Percentiles rank a stretch among this genome's conserved stretches.
phyloP scores from a whole-genome alignment of 2,329 filamentous ascomycete genomes.

The Aureobasidium sp. region DNA sequence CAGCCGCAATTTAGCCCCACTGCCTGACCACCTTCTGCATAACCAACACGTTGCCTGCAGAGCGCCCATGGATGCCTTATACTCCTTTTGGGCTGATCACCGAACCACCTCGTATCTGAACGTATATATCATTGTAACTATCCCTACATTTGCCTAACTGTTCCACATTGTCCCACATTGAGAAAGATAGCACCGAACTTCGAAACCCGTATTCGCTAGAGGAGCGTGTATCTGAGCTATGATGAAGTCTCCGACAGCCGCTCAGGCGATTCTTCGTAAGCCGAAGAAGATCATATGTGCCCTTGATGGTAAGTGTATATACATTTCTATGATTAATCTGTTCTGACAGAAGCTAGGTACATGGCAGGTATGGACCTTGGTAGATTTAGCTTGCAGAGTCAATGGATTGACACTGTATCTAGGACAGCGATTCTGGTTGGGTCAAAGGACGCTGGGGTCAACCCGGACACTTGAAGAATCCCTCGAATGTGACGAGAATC shows the following conservation, averaged over 20 bases:
- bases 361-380: constrained; percentile 23
- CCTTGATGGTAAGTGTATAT: constrained; percentile 6
- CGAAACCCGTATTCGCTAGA: too few species aligned
- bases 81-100: not conserved
- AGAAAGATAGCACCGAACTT: too few species aligned
- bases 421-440: constrained; percentile 31
- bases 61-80: constrained; percentile 1
- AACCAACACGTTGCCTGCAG: constrained; percentile 11
- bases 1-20: constrained; percentile 10
- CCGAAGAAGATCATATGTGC: constrained; percentile 14
- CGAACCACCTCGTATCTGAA: not conserved
- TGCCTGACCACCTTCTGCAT: constrained; percentile 4
- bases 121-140: not conserved
- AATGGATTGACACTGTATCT: not conserved
- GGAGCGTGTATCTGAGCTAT: not conserved
- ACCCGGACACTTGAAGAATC: constrained; percentile 27
- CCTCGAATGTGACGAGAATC: constrained; percentile 32
- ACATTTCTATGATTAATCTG: not conserved
- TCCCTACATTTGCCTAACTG: not conserved
- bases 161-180: not conserved
- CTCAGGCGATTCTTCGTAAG: constrained; percentile 6
- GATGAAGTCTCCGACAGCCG: constrained; percentile 1
- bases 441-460: constrained; percentile 20
- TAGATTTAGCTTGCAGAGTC: not conserved
- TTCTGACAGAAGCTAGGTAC: constrained; percentile 22